Evolutionary conservation across 202 grass and related monocot genomes (phyloP).

Genomic region (Brachypodium distachyon): DNA sequence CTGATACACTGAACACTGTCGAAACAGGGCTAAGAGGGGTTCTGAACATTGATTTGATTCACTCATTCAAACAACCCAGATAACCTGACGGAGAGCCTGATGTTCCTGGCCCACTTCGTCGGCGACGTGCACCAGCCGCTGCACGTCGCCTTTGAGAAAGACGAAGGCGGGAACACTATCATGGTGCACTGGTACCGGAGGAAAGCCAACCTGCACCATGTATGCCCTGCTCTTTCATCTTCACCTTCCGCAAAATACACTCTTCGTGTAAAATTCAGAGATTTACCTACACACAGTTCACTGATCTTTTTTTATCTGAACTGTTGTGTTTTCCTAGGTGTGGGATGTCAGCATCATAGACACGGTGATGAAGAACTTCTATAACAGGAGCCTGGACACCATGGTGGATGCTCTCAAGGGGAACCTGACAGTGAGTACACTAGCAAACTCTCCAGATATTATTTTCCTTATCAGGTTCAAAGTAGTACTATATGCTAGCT

Average conservation of each 20-base stretch:
- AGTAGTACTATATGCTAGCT: not conserved
- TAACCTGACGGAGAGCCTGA: constrained; percentile 92
- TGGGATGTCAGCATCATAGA: constrained; percentile 90
- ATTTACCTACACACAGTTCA: too few species aligned
- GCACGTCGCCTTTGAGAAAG: constrained; percentile 54
- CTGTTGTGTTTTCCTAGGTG: constrained; percentile 31
- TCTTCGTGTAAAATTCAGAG: not conserved
- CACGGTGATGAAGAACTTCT: constrained; percentile 57
- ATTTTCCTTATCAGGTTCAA: not conserved
- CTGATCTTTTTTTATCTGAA: not conserved
- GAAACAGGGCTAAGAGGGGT: not conserved
- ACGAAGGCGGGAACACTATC: constrained; percentile 86
- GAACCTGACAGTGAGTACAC: constrained; percentile 62
- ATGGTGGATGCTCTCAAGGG: constrained; percentile 61
- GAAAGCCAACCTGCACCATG: constrained; percentile 78
- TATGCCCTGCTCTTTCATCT: not conserved
- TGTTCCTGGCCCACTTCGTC: constrained; percentile 91
- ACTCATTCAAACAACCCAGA: constrained; percentile 27
- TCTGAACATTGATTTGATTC: not conserved
- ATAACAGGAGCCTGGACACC: constrained; percentile 45
- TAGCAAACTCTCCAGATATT: not conserved
- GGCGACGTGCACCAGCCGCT: constrained; percentile 91
- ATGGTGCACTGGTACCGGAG: constrained; percentile 70
- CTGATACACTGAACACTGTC: not conserved
- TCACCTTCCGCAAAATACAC: not conserved